A percentile compares a stretch with the other conserved stretches of the same genome.
phyloP scores from a whole-genome alignment of 176 grass and related monocot genomes.

The Raddia guianensis region DNA sequence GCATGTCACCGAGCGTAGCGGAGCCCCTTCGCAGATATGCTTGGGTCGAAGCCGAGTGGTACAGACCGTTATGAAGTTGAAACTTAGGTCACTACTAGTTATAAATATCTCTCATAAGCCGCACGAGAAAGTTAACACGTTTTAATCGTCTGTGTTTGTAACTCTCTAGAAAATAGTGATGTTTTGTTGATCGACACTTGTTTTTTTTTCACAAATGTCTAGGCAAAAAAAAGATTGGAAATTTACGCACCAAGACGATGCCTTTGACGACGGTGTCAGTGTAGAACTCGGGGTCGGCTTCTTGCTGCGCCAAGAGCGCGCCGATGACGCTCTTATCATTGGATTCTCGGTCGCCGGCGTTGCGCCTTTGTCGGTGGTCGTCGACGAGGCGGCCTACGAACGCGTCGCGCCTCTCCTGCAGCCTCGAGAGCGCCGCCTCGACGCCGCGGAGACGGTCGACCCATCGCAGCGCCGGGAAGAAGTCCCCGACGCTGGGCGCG shows the following conservation, averaged over 20 bases:
- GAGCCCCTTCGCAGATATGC: no score
- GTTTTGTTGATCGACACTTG: no score
- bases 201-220: no score
- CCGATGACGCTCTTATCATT: slow-evolving; percentile 47
- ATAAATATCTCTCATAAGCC: no score
- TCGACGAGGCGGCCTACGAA: slow-evolving; percentile 48
- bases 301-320: slow-evolving; percentile 51
- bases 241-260: slow-evolving; percentile 48
- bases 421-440: neutral
- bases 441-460: slow-evolving; percentile 40
- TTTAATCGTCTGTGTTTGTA: no score
- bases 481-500: slow-evolving; percentile 51
- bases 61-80: no score
- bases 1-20: no score
- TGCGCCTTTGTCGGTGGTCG: slow-evolving; percentile 6
- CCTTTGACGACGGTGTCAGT: slow-evolving; percentile 61
- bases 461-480: slow-evolving; percentile 52
- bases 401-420: slow-evolving; percentile 44
- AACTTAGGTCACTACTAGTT: no score
- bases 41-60: no score
- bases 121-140: no score
- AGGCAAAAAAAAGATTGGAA: no score
- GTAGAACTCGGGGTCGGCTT: slow-evolving; percentile 52
- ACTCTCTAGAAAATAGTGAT: no score
- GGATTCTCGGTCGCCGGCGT: neutral